Conservation (phyloP, 352 stramenopile genomes). For the Phytopythium vexans region DNA sequence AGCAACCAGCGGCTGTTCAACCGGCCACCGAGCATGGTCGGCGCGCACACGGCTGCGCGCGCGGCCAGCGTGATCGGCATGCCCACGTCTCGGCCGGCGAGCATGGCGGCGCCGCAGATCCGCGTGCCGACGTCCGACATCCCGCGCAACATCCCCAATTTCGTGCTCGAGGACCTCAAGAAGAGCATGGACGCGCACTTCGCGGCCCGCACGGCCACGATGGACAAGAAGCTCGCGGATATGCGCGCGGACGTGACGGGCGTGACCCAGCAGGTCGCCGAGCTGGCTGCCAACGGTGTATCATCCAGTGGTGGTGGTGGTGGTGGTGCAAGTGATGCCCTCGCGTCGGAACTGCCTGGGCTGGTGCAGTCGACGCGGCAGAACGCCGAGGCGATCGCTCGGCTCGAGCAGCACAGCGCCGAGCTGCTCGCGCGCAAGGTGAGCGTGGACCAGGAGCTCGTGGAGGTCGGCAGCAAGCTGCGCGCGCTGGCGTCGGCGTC, state of each 20-base stretch:
- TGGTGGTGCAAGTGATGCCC: too few species aligned
- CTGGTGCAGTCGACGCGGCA: slow-evolving; percentile 25
- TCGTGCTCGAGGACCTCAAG: slow-evolving; percentile 52
- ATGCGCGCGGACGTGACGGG: slow-evolving; percentile 55
- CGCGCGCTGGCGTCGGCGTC: slow-evolving; percentile 47
- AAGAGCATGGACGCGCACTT: slow-evolving; percentile 73
- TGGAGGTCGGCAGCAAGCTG: slow-evolving; percentile 52
- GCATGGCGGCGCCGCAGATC: slow-evolving; percentile 19
- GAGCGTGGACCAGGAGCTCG: slow-evolving; percentile 56
- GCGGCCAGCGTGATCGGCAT: slow-evolving; percentile 6
- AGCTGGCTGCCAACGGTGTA: slow-evolving; percentile 24
- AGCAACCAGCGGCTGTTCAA: slow-evolving; percentile 1
- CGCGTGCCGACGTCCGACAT: slow-evolving; percentile 42
- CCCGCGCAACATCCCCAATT: slow-evolving; percentile 37
- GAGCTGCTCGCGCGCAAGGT: slow-evolving; percentile 62
- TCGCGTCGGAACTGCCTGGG: neutral
- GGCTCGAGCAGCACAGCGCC: slow-evolving; percentile 72
- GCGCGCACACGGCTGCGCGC: slow-evolving; percentile 6
- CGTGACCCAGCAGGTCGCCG: slow-evolving; percentile 37
- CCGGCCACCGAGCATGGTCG: slow-evolving; percentile 8
- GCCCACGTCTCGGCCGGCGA: slow-evolving; percentile 1
- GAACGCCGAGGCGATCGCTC: slow-evolving; percentile 48
- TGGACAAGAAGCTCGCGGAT: slow-evolving; percentile 70
- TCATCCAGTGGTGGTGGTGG: too few species aligned
- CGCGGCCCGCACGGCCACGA: slow-evolving; percentile 34